Conservation (phyloP, 2,329 filamentous ascomycete species). For the Aspergillus arachidicola region DNA sequence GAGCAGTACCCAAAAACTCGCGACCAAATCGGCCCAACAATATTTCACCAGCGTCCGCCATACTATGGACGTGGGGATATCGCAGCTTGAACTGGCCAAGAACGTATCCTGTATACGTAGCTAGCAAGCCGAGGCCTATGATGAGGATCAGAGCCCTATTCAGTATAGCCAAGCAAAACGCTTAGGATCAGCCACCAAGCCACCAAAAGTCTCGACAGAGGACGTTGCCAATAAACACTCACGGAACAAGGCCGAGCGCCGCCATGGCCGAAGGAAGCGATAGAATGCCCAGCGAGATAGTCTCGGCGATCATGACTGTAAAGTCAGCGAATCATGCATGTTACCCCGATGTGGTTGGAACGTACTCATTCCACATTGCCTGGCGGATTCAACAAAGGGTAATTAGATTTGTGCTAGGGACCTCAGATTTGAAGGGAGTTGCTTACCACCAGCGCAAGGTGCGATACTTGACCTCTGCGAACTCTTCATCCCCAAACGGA, state of each 20-base stretch:
- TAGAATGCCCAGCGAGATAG: slow-evolving; percentile 58
- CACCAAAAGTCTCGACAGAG: background rate
- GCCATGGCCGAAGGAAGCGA: slow-evolving; percentile 56
- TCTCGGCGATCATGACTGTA: slow-evolving; percentile 58
- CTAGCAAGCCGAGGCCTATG: slow-evolving; percentile 53
- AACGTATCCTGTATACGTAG: slow-evolving; percentile 60
- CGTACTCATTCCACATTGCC: slow-evolving; percentile 44
- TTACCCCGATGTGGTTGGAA: background rate
- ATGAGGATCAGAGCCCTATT: slow-evolving; percentile 44
- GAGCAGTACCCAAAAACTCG: slow-evolving; percentile 63
- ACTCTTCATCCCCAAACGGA: slow-evolving; percentile 37
- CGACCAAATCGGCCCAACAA: slow-evolving; percentile 62
- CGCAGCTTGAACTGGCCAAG: slow-evolving; percentile 59
- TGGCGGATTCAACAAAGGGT: slow-evolving; percentile 10
- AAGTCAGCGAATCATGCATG: background rate
- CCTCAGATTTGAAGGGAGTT: no score
- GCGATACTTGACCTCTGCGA: slow-evolving; percentile 50
- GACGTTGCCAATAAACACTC: slow-evolving; percentile 17
- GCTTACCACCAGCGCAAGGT: slow-evolving; percentile 48
- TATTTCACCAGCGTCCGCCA: slow-evolving; percentile 65
- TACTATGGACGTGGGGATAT: slow-evolving; percentile 62
- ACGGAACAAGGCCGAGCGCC: slow-evolving; percentile 54
- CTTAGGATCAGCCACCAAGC: background rate
- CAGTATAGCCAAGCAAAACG: background rate
- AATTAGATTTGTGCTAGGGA: background rate